phyloP scores from a whole-genome alignment of 768 basidiomycete genomes.

The Fomitopsis serialis region DNA sequence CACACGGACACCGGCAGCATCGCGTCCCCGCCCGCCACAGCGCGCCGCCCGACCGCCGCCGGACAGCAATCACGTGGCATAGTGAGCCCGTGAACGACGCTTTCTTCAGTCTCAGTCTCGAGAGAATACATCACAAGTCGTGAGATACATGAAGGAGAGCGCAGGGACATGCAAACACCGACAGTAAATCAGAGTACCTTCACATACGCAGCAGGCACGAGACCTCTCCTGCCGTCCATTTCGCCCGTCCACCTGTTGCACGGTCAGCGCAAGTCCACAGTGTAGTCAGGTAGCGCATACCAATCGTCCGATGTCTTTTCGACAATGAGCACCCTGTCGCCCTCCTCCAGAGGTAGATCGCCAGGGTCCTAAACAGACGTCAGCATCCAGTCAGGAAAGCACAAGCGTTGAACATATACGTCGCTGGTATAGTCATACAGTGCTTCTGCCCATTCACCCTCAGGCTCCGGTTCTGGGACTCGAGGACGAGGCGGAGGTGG shows the following conservation, averaged over 20 bases:
- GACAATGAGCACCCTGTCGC: conserved; percentile 55
- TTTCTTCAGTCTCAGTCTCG: too few relatives aligned
- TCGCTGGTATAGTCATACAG: conserved; percentile 69
- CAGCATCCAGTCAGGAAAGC: not conserved
- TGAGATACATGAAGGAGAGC: not conserved
- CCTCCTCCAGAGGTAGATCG: conserved; percentile 56
- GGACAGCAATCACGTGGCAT: not conserved
- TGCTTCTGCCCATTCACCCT: conserved; percentile 75
- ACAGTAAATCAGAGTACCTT: conserved; percentile 13
- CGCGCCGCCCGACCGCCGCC: not conserved
- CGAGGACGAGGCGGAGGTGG: conserved; percentile 19
- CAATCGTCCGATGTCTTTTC: conserved; percentile 73
- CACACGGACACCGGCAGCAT: too few relatives aligned
- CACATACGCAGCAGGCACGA: conserved; percentile 25
- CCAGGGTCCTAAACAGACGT: conserved; percentile 49
- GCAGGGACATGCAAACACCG: not conserved
- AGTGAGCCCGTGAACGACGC: too few relatives aligned
- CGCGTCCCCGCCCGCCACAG: too few relatives aligned
- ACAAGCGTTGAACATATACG: conserved; percentile 31
- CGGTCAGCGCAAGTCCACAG: not conserved
- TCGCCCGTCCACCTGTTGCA: conserved; percentile 25
- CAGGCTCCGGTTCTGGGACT: conserved; percentile 30
- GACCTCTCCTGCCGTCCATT: conserved; percentile 20
- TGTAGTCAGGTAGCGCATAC: conserved; percentile 35
- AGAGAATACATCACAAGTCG: not conserved